Conservation (phyloP, 192 early-diverging fungal genomes). For the Entomortierella lignicola region DNA sequence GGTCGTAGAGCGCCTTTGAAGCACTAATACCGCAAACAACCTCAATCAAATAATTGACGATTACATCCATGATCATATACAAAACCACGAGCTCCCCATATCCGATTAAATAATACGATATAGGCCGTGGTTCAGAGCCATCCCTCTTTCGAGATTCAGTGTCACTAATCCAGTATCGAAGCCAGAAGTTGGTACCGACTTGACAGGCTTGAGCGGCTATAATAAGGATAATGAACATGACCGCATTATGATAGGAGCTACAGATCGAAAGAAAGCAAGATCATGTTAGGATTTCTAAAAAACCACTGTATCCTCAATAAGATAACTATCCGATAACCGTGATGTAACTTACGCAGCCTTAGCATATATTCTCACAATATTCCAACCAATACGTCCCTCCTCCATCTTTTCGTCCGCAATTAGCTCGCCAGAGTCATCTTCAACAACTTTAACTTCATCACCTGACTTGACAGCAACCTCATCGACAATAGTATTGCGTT, state of each 20-base stretch:
- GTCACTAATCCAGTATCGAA: neutral
- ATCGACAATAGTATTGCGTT: slow-evolving; percentile 7
- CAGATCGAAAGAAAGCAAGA: too few relatives aligned
- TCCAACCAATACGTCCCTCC: slow-evolving; percentile 80
- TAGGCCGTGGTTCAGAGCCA: too few relatives aligned
- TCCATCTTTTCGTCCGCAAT: slow-evolving; percentile 85
- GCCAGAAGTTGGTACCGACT: neutral
- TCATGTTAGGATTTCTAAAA: too few relatives aligned
- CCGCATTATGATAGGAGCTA: neutral
- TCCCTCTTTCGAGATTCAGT: neutral
- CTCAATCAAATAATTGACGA: slow-evolving; percentile 13
- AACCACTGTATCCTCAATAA: neutral
- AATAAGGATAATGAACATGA: neutral
- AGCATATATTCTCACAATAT: slow-evolving; percentile 79
- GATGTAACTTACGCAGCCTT: slow-evolving; percentile 59
- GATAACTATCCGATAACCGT: neutral
- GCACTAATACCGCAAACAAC: slow-evolving; percentile 46
- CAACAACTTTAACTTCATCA: neutral
- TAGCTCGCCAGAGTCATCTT: slow-evolving; percentile 54
- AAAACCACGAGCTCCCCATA: too few relatives aligned
- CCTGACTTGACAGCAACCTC: neutral
- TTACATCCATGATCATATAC: too few relatives aligned
- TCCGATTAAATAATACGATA: too few relatives aligned
- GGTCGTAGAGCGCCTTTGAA: slow-evolving; percentile 43
- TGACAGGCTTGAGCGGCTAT: neutral